Base-by-base conservation (phyloP, 179 eudicot species). In the Silene noctiflora region DNA sequence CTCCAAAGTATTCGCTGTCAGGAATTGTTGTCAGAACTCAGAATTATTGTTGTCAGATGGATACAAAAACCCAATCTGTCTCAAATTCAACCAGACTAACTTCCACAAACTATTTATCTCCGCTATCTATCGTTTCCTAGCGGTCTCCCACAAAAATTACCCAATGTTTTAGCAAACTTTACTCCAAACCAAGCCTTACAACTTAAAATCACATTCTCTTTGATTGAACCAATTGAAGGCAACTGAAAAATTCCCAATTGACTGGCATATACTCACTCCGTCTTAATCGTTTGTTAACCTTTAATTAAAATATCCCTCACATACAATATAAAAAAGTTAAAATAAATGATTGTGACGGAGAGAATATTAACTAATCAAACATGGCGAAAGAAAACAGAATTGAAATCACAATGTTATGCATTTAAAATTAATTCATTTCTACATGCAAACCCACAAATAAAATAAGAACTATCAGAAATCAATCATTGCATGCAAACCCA, bases 371-470 rank as follows among this genome's bases (percentile, higher is more conserved):
- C n/a, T n/a, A n/a, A n/a, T 61, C 66, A 61, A 61, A 21, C 21
- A 5, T 10, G 17, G 25, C 33, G 3, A 5, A 31, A 31, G 46
- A 4, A 31, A 66, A 66, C 10, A 24, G 21, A 12, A 66, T 59
- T n/a, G 22, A 66, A 65, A 63, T 63, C 6, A 22, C 67, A 63
- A 63, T 29, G 19, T 13, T 9, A 29, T 65, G 44, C 71, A 35
- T 67, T 0, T 2, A 68, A 68, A 31, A 29, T 66, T 6, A 51
- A n/a, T 17, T n/a, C 33, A n/a, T 33, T 16, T 6, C 39, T 66
- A 6, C 56, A 68, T 68, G 71, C 72, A 68, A 39, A 9, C 17
- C 27, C 46, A 66, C 51, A 66, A 33, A 66, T 31, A 60, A 20
- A 60, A 27, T 7, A 60, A 60, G 24, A 67, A 31, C 48, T 33